phyloP scores from a whole-genome alignment of 257 asterid genomes.

The Buddleja alternifolia region DNA sequence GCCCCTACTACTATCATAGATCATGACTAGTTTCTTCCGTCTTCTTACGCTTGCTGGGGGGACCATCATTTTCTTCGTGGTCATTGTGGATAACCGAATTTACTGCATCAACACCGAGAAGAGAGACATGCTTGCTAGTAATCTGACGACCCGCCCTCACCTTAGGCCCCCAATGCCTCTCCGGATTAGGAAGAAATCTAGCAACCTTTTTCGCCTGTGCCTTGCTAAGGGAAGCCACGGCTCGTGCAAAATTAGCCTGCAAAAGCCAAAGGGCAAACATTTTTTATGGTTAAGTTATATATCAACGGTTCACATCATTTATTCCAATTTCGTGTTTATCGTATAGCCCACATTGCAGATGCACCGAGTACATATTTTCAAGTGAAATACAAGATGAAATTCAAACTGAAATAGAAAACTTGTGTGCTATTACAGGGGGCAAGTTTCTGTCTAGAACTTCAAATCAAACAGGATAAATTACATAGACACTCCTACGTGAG shows the following conservation, averaged over 20 bases:
- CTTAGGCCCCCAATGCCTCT: constrained; percentile 77
- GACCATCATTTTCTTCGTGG: constrained; percentile 40
- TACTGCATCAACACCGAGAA: constrained; percentile 57
- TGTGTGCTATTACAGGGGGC: too few relatives aligned
- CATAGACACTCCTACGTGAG: too few relatives aligned
- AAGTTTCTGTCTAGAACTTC: too few relatives aligned
- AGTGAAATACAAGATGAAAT: too few relatives aligned
- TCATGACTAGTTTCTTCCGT: constrained; percentile 42
- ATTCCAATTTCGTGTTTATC: too few relatives aligned
- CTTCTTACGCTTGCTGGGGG: constrained; percentile 68
- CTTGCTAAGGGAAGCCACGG: constrained; percentile 65
- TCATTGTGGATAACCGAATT: constrained; percentile 31
- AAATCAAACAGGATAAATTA: too few relatives aligned
- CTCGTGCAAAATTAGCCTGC: constrained; percentile 75
- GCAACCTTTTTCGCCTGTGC: constrained; percentile 78
- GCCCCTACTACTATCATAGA: too few relatives aligned
- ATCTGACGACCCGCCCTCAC: constrained; percentile 71
- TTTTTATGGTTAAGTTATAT: not conserved
- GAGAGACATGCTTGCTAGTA: constrained; percentile 63
- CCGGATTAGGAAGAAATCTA: constrained; percentile 69
- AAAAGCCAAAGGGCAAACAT: not conserved
- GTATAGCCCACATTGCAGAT: too few relatives aligned
- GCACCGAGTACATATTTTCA: too few relatives aligned
- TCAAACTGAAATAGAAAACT: too few relatives aligned
- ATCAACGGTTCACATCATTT: too few relatives aligned